These are phyloP conservation scores for Hyphopichia khmerensis DNA, from an alignment of 1,139 yeast species.

Conservation along the genomic window DNA sequence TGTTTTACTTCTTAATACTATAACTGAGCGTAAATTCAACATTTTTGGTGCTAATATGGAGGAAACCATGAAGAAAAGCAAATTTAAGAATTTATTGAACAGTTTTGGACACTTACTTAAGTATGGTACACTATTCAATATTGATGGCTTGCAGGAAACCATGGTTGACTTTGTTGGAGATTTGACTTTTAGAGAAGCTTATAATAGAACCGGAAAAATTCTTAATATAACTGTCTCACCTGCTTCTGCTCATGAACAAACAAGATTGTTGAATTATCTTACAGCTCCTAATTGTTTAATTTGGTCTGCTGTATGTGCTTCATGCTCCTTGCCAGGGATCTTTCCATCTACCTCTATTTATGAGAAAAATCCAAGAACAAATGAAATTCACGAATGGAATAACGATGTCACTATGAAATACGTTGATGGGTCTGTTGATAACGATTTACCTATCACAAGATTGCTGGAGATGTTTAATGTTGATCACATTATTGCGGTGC, in stretches of 20 bases:
- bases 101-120: conserved; percentile 57
- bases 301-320: conserved; percentile 94
- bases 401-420: conserved; percentile 74
- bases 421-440: conserved; percentile 95
- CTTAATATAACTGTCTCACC: conserved; percentile 56
- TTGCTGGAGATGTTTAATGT: conserved; percentile 95
- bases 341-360: conserved; percentile 84
- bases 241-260: conserved; percentile 64
- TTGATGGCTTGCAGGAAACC: conserved; percentile 65
- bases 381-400: conserved; percentile 75
- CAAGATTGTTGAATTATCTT: conserved; percentile 43
- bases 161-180: conserved; percentile 85
- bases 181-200: conserved; percentile 67
- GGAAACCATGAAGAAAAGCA: conserved; percentile 30
- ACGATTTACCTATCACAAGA: conserved; percentile 86
- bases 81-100: conserved; percentile 38
- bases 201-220: conserved; percentile 58
- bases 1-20: conserved; percentile 49
- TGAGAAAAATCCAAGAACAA: conserved; percentile 77
- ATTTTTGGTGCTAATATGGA: conserved; percentile 51
- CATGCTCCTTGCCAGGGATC: conserved; percentile 90
- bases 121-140: conserved; percentile 88
- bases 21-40: conserved; percentile 61
- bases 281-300: conserved; percentile 52
- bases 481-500: conserved; percentile 94